These are phyloP conservation scores for Epithele typhae DNA, from an alignment of 768 basidiomycete species.

Conservation along the genomic window DNA sequence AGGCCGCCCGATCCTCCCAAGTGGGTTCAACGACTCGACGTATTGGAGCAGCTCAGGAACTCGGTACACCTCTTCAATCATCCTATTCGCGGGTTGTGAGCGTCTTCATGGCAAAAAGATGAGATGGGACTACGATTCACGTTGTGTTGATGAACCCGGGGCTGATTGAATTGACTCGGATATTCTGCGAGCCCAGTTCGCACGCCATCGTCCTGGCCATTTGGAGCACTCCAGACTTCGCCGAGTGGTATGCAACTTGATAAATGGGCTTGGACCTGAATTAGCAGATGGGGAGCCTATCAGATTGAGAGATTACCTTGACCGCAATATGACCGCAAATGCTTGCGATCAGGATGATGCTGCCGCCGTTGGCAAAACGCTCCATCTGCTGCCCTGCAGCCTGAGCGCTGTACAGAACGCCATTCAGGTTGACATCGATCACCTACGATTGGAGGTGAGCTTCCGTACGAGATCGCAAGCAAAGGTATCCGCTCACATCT, in stretches of 20 bases:
- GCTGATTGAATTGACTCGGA: slow-evolving; percentile 70
- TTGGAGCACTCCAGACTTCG: slow-evolving; percentile 70
- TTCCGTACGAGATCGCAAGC: no score
- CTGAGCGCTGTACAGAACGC: slow-evolving; percentile 31
- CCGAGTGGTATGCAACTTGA: slow-evolving; percentile 55
- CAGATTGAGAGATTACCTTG: slow-evolving; percentile 36
- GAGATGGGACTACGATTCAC: slow-evolving; percentile 25
- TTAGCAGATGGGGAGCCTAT: background rate
- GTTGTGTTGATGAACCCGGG: slow-evolving; percentile 68
- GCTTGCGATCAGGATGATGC: slow-evolving; percentile 38
- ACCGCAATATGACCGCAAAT: slow-evolving; percentile 52
- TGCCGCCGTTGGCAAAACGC: slow-evolving; percentile 29
- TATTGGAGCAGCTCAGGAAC: slow-evolving; percentile 51
- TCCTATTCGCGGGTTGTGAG: background rate
- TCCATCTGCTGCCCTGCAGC: slow-evolving; percentile 31
- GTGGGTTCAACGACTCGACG: slow-evolving; percentile 61
- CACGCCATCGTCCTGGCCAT: slow-evolving; percentile 78
- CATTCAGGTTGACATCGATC: slow-evolving; percentile 43
- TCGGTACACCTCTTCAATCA: slow-evolving; percentile 56
- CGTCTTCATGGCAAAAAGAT: background rate
- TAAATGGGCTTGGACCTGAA: slow-evolving; percentile 51
- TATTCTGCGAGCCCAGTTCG: slow-evolving; percentile 57
- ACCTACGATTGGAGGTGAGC: no score
- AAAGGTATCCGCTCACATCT: no score
- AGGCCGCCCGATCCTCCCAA: slow-evolving; percentile 52